Conservation (phyloP, 179 eudicot genomes). For the Beta lomatogona region DNA sequence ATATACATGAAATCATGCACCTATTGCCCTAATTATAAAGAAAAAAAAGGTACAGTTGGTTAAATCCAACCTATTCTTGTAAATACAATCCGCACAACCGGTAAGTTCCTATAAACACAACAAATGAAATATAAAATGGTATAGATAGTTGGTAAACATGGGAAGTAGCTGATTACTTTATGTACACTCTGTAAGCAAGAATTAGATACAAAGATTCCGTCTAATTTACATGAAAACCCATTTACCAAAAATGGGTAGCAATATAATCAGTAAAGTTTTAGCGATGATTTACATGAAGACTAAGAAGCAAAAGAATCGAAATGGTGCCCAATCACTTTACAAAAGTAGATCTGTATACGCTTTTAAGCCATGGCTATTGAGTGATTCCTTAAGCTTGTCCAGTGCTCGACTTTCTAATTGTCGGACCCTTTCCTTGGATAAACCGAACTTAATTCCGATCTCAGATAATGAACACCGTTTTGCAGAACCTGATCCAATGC, state of each 20-base stretch:
- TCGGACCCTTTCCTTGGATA: slow-evolving; percentile 84
- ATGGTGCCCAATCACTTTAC: slow-evolving; percentile 14
- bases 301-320: background rate
- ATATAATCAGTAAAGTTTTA: background rate
- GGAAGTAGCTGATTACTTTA: background rate
- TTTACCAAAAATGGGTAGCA: background rate
- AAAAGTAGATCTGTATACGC: slow-evolving; percentile 65
- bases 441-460: slow-evolving; percentile 65
- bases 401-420: slow-evolving; percentile 82
- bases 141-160: no score
- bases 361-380: slow-evolving; percentile 57
- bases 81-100: no score
- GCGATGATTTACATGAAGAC: slow-evolving; percentile 18
- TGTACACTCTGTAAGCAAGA: slow-evolving; percentile 26
- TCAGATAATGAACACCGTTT: slow-evolving; percentile 57
- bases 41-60: no score
- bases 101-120: no score
- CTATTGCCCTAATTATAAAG: no score
- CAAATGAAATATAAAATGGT: no score
- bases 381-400: slow-evolving; percentile 65
- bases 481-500: slow-evolving; percentile 52
- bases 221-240: slow-evolving; percentile 1
- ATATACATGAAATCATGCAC: no score
- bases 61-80: no score
- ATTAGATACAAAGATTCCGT: slow-evolving; percentile 10